Percentiles rank a stretch among this genome's conserved stretches.
These are phyloP conservation scores for Lachnellula willkommii DNA, from an alignment of 2,329 filamentous ascomycete species.

Conservation along the genomic window DNA sequence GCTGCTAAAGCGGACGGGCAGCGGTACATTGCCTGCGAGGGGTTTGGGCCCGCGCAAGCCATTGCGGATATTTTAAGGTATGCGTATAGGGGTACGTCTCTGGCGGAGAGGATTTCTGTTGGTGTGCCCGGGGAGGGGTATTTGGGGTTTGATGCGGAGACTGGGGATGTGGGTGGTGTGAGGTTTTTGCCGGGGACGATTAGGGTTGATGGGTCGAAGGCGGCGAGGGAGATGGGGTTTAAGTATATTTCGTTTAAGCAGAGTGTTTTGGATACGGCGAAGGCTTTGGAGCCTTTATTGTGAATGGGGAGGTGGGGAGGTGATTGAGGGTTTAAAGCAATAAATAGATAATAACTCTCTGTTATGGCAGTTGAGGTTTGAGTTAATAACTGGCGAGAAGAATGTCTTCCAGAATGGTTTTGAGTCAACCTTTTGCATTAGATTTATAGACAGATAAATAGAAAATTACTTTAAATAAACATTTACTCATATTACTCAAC, in stretches of 20 bases:
- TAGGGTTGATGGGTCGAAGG: conserved; percentile 27
- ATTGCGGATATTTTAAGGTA: conserved; percentile 38
- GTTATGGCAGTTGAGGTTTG: too few species aligned
- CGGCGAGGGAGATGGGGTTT: conserved; percentile 25
- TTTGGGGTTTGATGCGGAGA: conserved; percentile 22
- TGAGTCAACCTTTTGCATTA: too few species aligned
- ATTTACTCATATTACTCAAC: too few species aligned
- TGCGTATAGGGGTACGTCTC: conserved; percentile 32
- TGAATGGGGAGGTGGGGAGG: conserved; percentile 4
- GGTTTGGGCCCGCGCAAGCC: conserved; percentile 34
- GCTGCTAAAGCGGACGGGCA: conserved; percentile 35
- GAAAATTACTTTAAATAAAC: too few species aligned
- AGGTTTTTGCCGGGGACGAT: conserved; percentile 14
- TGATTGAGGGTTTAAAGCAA: too few species aligned
- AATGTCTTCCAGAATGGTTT: too few species aligned
- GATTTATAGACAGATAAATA: too few species aligned
- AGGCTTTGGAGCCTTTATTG: conserved; percentile 26
- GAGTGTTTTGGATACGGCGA: conserved; percentile 34
- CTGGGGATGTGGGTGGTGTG: conserved; percentile 16
- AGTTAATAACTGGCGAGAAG: too few species aligned
- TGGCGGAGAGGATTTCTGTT: conserved; percentile 31
- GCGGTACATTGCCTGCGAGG: conserved; percentile 35
- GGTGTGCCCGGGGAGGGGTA: conserved; percentile 39
- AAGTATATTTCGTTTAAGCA: conserved; percentile 23
- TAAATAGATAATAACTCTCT: too few species aligned